Conservation (phyloP, 768 basidiomycete species). For the Chalciporus sphaerocephalus region DNA sequence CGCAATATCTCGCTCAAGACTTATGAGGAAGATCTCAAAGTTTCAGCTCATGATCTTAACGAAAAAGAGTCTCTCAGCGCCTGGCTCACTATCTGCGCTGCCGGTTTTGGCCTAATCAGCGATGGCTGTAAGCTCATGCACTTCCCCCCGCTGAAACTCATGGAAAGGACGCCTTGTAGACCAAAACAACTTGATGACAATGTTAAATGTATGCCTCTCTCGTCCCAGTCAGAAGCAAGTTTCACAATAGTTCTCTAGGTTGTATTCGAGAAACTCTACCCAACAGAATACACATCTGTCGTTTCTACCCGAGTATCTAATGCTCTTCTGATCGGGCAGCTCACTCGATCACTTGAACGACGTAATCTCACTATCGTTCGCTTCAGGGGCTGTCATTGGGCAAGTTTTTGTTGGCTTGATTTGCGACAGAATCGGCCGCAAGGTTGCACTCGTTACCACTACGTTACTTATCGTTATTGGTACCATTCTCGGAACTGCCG, state of each 20-base stretch:
- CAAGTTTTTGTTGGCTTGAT: conserved; percentile 61
- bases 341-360: not conserved
- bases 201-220: conserved; percentile 48
- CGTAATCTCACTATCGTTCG: conserved; percentile 1
- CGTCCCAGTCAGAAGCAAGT: not conserved
- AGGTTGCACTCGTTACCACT: conserved; percentile 66
- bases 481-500: conserved; percentile 62
- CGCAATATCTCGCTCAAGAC: conserved; percentile 21
- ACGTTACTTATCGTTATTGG: conserved; percentile 69
- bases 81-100: conserved; percentile 60
- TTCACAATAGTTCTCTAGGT: conserved; percentile 39
- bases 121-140: conserved; percentile 47
- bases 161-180: conserved; percentile 34
- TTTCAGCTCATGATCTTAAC: conserved; percentile 19
- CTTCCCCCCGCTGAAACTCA: conserved; percentile 1
- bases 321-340: conserved; percentile 61
- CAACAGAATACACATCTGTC: conserved; percentile 52
- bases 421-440: conserved; percentile 73
- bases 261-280: conserved; percentile 61
- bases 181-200: conserved; percentile 69
- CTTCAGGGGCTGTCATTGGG: conserved; percentile 54
- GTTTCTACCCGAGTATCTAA: conserved; percentile 71
- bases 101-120: conserved; percentile 62
- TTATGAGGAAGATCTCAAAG: conserved; percentile 22
- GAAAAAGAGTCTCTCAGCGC: conserved; percentile 48